Percentiles rank a stretch among this genome's conserved stretches.
These are phyloP conservation scores for Parastagonospora avenae DNA, from an alignment of 2,329 filamentous ascomycete species.

Conservation along the genomic window DNA sequence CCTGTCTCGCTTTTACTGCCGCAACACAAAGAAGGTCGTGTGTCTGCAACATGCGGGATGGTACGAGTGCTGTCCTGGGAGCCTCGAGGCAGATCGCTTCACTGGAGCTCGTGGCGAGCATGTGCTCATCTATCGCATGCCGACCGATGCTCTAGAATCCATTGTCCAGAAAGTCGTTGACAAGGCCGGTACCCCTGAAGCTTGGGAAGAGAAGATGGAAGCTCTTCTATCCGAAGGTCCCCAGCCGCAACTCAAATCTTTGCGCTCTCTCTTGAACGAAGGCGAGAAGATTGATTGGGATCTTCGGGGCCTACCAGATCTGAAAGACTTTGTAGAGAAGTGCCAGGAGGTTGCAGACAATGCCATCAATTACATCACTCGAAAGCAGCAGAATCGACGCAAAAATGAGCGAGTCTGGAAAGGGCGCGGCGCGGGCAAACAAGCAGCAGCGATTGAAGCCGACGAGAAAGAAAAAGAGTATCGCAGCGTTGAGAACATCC, in stretches of 20 bases:
- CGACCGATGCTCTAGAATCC: conserved; percentile 69
- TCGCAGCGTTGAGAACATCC: conserved; percentile 87
- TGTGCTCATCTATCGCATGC: conserved; percentile 75
- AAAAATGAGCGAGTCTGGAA: conserved; percentile 92
- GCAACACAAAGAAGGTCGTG: conserved; percentile 77
- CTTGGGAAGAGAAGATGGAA: conserved; percentile 89
- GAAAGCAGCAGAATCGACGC: conserved; percentile 95
- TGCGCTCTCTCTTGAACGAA: conserved; percentile 84
- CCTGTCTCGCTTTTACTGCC: conserved; percentile 86
- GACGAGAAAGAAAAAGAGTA: conserved; percentile 84
- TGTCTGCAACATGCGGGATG: conserved; percentile 82
- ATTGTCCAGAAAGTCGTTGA: conserved; percentile 79
- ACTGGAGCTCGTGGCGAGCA: conserved; percentile 63
- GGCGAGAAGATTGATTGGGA: conserved; percentile 96
- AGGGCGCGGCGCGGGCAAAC: conserved; percentile 65
- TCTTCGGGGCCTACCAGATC: conserved; percentile 77
- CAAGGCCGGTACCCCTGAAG: conserved; percentile 82
- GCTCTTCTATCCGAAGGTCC: conserved; percentile 82
- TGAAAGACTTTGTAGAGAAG: conserved; percentile 89
- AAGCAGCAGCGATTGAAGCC: conserved; percentile 69
- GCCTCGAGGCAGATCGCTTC: conserved; percentile 69
- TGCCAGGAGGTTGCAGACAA: conserved; percentile 99
- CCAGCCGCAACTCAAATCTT: conserved; percentile 81
- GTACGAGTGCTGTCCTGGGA: conserved; percentile 76
- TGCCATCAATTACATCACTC: conserved; percentile 92